Evolutionary conservation across 1,284 basidiomycete species (phyloP), one percentile per base, ranked within the genome.

Genomic region (Albatrellus sp.): DNA sequence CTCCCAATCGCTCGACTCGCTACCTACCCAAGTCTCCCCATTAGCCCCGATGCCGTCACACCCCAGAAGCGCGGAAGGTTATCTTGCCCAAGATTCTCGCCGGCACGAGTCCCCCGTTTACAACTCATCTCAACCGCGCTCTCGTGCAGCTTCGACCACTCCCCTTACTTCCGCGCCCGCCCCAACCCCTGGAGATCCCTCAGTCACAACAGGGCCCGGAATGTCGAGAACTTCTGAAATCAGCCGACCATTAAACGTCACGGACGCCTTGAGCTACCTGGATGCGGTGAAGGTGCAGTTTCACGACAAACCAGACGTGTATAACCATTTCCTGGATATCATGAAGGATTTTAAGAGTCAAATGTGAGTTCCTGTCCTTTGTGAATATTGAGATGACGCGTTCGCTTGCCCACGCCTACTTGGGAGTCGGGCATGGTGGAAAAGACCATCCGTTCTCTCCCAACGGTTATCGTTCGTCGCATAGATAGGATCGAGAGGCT

Each of bases 311-410:
- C 92, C 93, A 19, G 90, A 97, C 58, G 92, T 97, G 28, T 97
- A 98, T 72, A 97, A 98, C 63, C 81, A 86, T 54, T 98, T 98
- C 61, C 67, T 98, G 61, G 94, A 98, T 63, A 96, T 98, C 58
- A 98, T 98, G 94, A 98, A 98, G 69, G 94, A 98, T 61, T 96
- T 96, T 65, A 96, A 97, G 68, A 86, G 86, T 54, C 87, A 93
- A 64, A 73, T 76, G 91, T 96, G 62, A 69, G 88, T 75, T n/a
- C 11, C 41, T 11, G 7, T 4, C 13, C 4, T 10, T 12, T n/a
- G 28, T 24, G 24, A 24, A 24, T 7, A 24, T 24, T 7, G 24
- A 24, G 24, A 7, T 24, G 24, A 7, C 31, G 45, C 44, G 43
- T 45, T 43, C 17, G 14, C 31, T 46, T 31, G n/a, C 29, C n/a